Percentiles rank a stretch among this genome's conserved stretches.
These are phyloP conservation scores for Blattamonas nauphoetae DNA, from an alignment of 78 protist genomes.

Conservation along the genomic window DNA sequence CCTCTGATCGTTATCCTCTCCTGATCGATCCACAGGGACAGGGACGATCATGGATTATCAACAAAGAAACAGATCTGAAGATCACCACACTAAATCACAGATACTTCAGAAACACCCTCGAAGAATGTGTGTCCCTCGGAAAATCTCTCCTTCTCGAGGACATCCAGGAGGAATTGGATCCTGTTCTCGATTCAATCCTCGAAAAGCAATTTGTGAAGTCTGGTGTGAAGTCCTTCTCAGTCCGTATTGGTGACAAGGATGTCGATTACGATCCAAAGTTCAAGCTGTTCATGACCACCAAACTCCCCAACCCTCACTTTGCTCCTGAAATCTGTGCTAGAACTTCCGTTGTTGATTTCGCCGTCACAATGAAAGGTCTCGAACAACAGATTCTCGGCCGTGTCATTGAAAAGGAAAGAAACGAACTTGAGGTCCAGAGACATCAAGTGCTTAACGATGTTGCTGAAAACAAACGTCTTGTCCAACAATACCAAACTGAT, in stretches of 20 bases:
- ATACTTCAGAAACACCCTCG: conserved; percentile 44
- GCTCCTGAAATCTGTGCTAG: conserved; percentile 76
- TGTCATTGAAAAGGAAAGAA: conserved; percentile 59
- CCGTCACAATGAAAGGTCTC: conserved; percentile 71
- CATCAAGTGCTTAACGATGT: conserved; percentile 53
- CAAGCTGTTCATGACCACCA: conserved; percentile 58
- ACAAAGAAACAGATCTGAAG: conserved; percentile 17
- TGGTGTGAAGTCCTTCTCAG: conserved; percentile 37
- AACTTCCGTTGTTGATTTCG: conserved; percentile 62
- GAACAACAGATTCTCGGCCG: conserved; percentile 74
- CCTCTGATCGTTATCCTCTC: conserved; percentile 57
- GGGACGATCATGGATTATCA: conserved; percentile 63
- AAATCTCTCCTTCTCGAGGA: conserved; percentile 62
- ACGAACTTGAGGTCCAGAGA: conserved; percentile 64
- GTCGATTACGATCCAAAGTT: conserved; percentile 41
- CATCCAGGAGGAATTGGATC: conserved; percentile 60
- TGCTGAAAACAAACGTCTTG: conserved; percentile 36
- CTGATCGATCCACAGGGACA: conserved; percentile 86
- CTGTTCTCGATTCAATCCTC: conserved; percentile 71
- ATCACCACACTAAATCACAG: conserved; percentile 36
- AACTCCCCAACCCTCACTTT: conserved; percentile 70
- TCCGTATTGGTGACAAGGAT: conserved; percentile 66
- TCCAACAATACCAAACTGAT: conserved; percentile 49
- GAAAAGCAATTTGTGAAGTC: conserved; percentile 53
- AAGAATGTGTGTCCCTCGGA: conserved; percentile 52